Evolutionary conservation across 192 early-diverging fungal genomes (phyloP).

Genomic region (Podila minutissima): DNA sequence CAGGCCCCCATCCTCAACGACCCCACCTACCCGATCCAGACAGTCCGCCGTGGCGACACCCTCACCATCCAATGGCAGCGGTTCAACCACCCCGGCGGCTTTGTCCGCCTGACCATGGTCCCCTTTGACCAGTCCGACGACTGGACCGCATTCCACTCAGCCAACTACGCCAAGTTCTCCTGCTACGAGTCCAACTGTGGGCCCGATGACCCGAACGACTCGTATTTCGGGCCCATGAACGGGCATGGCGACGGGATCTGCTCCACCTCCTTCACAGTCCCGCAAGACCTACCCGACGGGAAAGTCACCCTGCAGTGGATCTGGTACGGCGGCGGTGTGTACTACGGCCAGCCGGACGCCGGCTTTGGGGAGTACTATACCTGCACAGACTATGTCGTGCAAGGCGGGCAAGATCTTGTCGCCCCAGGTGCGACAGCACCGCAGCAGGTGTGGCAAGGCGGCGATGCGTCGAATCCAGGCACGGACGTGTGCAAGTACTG

Average conservation of each 20-base stretch:
- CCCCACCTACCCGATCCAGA: constrained; percentile 61
- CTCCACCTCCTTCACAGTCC: constrained; percentile 59
- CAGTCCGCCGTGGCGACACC: constrained; percentile 62
- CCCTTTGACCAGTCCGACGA: constrained; percentile 67
- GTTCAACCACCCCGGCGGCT: constrained; percentile 71
- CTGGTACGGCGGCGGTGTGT: constrained; percentile 71
- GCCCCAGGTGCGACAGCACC: constrained; percentile 26
- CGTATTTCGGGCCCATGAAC: constrained; percentile 60
- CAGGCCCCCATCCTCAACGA: constrained; percentile 60
- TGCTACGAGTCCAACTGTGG: constrained; percentile 71
- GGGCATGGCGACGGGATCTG: constrained; percentile 62
- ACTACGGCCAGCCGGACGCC: constrained; percentile 61
- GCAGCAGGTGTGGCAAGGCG: constrained; percentile 56
- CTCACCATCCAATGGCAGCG: constrained; percentile 63
- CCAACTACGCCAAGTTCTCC: constrained; percentile 59
- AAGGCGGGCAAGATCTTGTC: constrained; percentile 51
- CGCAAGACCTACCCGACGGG: constrained; percentile 61
- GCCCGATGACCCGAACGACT: constrained; percentile 50
- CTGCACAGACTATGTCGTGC: constrained; percentile 63
- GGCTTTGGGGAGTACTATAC: constrained; percentile 71
- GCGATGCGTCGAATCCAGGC: constrained; percentile 62
- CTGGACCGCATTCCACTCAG: constrained; percentile 64
- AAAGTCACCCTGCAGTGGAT: constrained; percentile 69
- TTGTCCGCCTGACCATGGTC: constrained; percentile 68
- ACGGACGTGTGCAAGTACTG: constrained; percentile 71